Evolutionary conservation across 192 early-diverging fungal genomes (phyloP).

Genomic region (Gaertneriomyces semiglobifer): DNA sequence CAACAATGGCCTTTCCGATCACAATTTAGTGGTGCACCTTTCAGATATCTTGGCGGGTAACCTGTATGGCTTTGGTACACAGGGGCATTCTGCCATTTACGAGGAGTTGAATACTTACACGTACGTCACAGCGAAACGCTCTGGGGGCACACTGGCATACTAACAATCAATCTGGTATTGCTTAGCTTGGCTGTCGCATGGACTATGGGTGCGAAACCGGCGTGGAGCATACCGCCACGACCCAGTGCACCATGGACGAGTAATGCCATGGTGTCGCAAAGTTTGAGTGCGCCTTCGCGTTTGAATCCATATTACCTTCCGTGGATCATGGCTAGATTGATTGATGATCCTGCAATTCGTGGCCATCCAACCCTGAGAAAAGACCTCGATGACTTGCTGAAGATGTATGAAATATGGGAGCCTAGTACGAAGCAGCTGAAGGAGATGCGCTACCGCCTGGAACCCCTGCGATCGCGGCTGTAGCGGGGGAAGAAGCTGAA

Average conservation of each 20-base stretch:
- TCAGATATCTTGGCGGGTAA: constrained; percentile 84
- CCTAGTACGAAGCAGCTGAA: constrained; percentile 65
- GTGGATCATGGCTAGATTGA: constrained; percentile 88
- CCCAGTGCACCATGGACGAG: constrained; percentile 10
- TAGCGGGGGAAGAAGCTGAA: background rate
- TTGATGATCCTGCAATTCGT: constrained; percentile 64
- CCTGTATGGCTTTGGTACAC: constrained; percentile 74
- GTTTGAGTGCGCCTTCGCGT: constrained; percentile 62
- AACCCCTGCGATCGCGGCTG: constrained; percentile 60
- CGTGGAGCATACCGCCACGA: constrained; percentile 7
- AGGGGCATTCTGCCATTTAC: constrained; percentile 92
- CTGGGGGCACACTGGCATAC: constrained; percentile 35
- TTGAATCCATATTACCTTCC: constrained; percentile 90
- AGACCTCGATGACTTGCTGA: constrained; percentile 67
- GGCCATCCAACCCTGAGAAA: constrained; percentile 39
- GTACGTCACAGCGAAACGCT: constrained; percentile 49
- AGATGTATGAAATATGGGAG: constrained; percentile 77
- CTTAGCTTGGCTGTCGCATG: constrained; percentile 40
- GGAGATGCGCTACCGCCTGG: constrained; percentile 89
- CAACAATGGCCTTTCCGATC: constrained; percentile 84
- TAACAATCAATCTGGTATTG: background rate
- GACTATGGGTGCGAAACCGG: constrained; percentile 33
- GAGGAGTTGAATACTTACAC: constrained; percentile 84
- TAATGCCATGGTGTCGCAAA: constrained; percentile 14
- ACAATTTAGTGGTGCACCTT: constrained; percentile 80